These are phyloP conservation scores for Phyllostachys edulis DNA, from an alignment of 176 grass and related monocot genomes.

Conservation along the genomic window DNA sequence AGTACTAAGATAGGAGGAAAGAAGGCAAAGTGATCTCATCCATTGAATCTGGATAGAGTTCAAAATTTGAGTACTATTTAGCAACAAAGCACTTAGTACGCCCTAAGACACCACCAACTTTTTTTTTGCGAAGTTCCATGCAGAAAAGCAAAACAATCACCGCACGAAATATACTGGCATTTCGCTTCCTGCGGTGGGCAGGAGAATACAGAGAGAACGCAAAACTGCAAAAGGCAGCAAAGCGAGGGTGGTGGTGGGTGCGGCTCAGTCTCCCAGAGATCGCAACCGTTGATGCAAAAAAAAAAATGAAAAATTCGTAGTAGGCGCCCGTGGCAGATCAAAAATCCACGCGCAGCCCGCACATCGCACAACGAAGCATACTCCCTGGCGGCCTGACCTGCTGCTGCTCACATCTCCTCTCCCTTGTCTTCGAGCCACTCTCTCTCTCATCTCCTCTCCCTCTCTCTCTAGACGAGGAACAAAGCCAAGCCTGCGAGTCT, in stretches of 20 bases:
- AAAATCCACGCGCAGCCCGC: background rate
- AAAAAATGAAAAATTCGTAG: background rate
- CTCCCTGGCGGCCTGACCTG: background rate
- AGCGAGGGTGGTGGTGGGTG: constrained; percentile 13
- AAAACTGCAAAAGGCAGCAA: constrained; percentile 25
- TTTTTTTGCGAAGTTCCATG: background rate
- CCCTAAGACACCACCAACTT: no score
- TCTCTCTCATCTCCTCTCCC: background rate
- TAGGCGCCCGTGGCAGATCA: background rate
- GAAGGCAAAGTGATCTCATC: no score
- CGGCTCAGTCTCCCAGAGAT: constrained; percentile 40
- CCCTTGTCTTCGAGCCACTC: background rate
- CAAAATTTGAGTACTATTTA: no score
- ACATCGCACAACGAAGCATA: background rate
- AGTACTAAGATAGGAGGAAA: no score
- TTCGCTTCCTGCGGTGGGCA: constrained; percentile 17
- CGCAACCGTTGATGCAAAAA: constrained; percentile 8
- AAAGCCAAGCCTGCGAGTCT: background rate
- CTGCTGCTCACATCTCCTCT: no score
- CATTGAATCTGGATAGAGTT: no score
- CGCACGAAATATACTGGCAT: constrained; percentile 5
- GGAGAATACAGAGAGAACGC: background rate
- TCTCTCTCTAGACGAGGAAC: background rate
- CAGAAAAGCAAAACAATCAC: background rate
- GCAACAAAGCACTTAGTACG: no score